phyloP scores from a whole-genome alignment of 371 early-diverging fungal species.

The Mucor plumbeus region DNA sequence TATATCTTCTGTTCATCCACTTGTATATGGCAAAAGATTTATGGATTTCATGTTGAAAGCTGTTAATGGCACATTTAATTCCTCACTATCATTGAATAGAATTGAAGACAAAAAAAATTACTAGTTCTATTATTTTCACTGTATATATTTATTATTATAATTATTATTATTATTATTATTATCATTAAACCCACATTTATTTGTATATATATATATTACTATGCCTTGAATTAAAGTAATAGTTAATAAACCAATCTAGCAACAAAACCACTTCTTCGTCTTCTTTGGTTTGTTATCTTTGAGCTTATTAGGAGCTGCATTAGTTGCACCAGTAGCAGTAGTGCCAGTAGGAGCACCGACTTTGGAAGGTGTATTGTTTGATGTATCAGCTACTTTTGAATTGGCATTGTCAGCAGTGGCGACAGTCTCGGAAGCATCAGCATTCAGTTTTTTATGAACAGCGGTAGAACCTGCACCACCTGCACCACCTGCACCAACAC shows the following conservation, averaged over 20 bases:
- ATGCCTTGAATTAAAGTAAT: not conserved
- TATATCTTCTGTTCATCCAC: constrained; percentile 91
- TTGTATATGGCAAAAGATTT: constrained; percentile 84
- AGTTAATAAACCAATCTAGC: constrained; percentile 7
- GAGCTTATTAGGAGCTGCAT: not conserved
- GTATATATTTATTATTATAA: constrained; percentile 4
- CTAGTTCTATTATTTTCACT: not conserved
- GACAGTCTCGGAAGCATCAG: not conserved
- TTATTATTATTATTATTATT: constrained; percentile 2
- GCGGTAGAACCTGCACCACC: not conserved
- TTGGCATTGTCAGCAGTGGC: not conserved
- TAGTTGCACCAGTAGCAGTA: not conserved
- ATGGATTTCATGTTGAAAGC: constrained; percentile 76
- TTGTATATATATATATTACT: constrained; percentile 2
- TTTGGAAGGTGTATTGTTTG: not conserved
- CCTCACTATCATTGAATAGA: not conserved
- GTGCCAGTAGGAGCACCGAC: not conserved
- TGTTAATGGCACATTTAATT: constrained; percentile 18
- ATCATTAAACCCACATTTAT: not conserved
- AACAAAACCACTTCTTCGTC: constrained; percentile 23
- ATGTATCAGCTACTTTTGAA: not conserved
- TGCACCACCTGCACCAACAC: too few relatives aligned
- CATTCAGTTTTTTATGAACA: not conserved
- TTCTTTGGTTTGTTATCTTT: constrained; percentile 20
- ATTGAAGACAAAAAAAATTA: not conserved